These are phyloP conservation scores for Saccharata proteae DNA, from an alignment of 2,329 filamentous ascomycete genomes.

Conservation along the genomic window DNA sequence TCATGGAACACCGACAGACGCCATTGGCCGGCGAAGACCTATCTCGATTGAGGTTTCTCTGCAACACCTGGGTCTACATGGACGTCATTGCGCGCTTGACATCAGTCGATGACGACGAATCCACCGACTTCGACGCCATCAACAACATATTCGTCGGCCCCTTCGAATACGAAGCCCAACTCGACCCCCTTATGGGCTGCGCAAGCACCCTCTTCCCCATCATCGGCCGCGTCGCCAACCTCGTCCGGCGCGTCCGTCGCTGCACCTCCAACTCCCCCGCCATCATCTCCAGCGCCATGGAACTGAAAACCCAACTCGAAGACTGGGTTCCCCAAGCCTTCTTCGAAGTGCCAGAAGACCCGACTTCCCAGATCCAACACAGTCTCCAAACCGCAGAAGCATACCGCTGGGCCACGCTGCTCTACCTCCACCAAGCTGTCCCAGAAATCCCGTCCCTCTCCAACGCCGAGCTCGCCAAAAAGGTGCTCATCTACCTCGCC, in stretches of 20 bases:
- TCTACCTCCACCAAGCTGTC: constrained; percentile 57
- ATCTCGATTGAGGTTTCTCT: constrained; percentile 50
- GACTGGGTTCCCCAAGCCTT: constrained; percentile 47
- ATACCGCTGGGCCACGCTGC: constrained; percentile 53
- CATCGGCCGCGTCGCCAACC: constrained; percentile 52
- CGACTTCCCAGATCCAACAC: constrained; percentile 49
- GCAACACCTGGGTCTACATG: constrained; percentile 63
- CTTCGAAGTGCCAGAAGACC: constrained; percentile 52
- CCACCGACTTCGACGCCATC: constrained; percentile 37
- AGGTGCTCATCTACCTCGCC: constrained; percentile 48
- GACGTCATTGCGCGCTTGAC: constrained; percentile 60
- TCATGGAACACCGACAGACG: constrained; percentile 34
- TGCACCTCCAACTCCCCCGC: constrained; percentile 45
- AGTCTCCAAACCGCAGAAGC: constrained; percentile 55
- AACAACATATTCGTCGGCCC: constrained; percentile 22
- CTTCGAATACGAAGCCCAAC: constrained; percentile 34
- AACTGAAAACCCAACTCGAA: constrained; percentile 48
- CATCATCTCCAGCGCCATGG: constrained; percentile 50
- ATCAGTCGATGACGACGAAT: constrained; percentile 46
- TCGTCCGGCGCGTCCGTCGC: constrained; percentile 50
- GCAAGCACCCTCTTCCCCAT: constrained; percentile 56
- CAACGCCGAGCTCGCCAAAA: constrained; percentile 47
- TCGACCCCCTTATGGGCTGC: constrained; percentile 63
- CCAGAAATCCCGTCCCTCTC: constrained; percentile 52
- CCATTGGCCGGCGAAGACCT: constrained; percentile 32